Base-by-base conservation (phyloP, 331 rosid species). In the Rosa hybrid region DNA sequence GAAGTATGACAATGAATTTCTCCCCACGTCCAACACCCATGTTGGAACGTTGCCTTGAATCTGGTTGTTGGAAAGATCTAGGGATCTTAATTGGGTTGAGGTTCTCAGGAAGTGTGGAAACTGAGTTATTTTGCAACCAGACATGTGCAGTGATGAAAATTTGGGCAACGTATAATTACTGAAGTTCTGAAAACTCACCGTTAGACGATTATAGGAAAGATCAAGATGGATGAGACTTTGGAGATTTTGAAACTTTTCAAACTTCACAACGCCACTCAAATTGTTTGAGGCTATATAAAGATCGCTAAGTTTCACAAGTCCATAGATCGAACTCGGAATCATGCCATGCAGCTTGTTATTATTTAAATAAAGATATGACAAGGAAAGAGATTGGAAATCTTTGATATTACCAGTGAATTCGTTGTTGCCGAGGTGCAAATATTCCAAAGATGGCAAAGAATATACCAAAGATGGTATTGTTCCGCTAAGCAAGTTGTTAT, bases 71-170 rank as follows among this genome's bases (percentile, higher is more conserved):
- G 85, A 82, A 23, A 81, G 69, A 44, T 75, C 65, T 8, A 81
- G 39, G 0, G 4, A 4, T 18, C 12, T 5, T 18, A 87, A 9
- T 3, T 54, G 0, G 48, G 4, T 48, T 20, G 46, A 6, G 8
- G 0, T 38, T 5, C 30, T 38, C 7, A 80, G 5, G 72, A 87
- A 5, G 78, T 60, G 27, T 0, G 89, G 87, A 72, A 87, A 69
- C 18, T 5, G 16, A 17, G 38, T 74, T 30, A 85, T 14, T 49
- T 80, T 74, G 41, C 59, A 68, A 0, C 60, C 82, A 1, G 90
- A 77, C 63, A 87, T 34, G 53, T 1, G 0, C 62, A 87, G 46
- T 0, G 0, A 0, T 0, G 0, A 0, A 56, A 87, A 78, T 4
- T 38, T 17, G 1, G 81, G 88, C 7, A 75, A 46, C 71, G 77